phyloP scores from a whole-genome alignment of 768 basidiomycete species.

The Trametes punicea region DNA sequence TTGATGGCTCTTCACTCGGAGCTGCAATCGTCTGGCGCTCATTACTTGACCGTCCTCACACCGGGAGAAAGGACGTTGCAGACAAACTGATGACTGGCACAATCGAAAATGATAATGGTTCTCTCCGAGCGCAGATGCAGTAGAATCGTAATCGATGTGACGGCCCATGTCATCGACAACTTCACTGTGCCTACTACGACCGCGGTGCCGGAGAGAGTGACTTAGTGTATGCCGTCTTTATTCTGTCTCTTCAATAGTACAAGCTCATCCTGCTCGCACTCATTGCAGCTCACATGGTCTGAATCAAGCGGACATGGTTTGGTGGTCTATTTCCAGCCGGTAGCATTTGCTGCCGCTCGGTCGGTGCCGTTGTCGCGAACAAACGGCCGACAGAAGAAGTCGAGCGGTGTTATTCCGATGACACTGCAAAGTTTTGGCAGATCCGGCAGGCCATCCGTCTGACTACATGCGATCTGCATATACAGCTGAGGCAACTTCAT shows the following conservation, averaged over 20 bases:
- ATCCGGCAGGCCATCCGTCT: no score
- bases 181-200: conserved; percentile 49
- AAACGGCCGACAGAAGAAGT: no score
- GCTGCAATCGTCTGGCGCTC: conserved; percentile 47
- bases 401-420: no score
- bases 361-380: no score
- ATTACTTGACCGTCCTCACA: conserved; percentile 32
- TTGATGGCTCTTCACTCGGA: conserved; percentile 38
- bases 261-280: conserved; percentile 31
- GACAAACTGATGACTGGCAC: conserved; percentile 52
- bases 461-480: no score
- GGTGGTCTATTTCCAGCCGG: conserved; percentile 37
- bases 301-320: conserved; percentile 54
- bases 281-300: conserved; percentile 34
- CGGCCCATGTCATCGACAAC: conserved; percentile 64
- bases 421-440: no score
- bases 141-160: conserved; percentile 53
- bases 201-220: conserved; percentile 64
- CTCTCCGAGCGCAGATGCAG: not conserved
- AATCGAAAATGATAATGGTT: not conserved
- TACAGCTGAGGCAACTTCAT: no score
- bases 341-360: not conserved
- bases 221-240: conserved; percentile 54
- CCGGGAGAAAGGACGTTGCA: conserved; percentile 33
- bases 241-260: conserved; percentile 13